Evolutionary conservation across 2,329 filamentous ascomycete genomes (phyloP), one percentile per base, ranked within the genome.

Genomic region (Cephalotrichum gorgonifer): DNA sequence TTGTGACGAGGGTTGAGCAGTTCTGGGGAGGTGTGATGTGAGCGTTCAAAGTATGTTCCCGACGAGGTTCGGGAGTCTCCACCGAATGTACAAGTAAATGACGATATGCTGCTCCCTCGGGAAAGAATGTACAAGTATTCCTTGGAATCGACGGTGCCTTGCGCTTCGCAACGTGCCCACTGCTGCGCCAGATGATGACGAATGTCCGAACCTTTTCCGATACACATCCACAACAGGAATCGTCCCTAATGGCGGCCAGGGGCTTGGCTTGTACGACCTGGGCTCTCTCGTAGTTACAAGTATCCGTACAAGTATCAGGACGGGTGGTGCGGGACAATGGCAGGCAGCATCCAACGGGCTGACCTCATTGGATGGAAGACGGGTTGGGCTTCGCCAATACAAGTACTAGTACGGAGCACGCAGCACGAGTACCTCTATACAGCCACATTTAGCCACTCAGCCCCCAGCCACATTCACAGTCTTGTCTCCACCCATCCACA

Each of bases 171-270:
- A 42, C 46, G 33, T 25, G 33, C 33, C 33, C 28, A 11, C 28
- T 41, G 46, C 46, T 42, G 35, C 46, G 46, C 46, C 46, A 42
- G 33, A 17, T 28, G 46, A 48, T 48, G 46, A 48, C 38, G 46
- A 48, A 48, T 48, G 46, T 48, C 46, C 46, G 46, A 48, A 33
- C 39, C 46, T 48, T 48, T 48, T 43, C 46, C 46, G 46, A 48
- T 20, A 42, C 38, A 22, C 30, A 14, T 33, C 4, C 12, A 33
- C 30, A 33, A 11, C 12, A 11, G 35, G 35, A 11, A 22, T 20
- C 17, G n/a, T 39, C 35, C 35, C 35, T 39, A 20, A 8, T 20
- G 35, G 17, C 35, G n/a, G n/a, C n/a, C n/a, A n/a, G n/a, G n/a
- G n/a, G n/a, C n/a, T n/a, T n/a, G n/a, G n/a, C n/a, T n/a, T n/a